phyloP scores from a whole-genome alignment of 2,329 filamentous ascomycete genomes.

The Conoideocrella luteorostrata region DNA sequence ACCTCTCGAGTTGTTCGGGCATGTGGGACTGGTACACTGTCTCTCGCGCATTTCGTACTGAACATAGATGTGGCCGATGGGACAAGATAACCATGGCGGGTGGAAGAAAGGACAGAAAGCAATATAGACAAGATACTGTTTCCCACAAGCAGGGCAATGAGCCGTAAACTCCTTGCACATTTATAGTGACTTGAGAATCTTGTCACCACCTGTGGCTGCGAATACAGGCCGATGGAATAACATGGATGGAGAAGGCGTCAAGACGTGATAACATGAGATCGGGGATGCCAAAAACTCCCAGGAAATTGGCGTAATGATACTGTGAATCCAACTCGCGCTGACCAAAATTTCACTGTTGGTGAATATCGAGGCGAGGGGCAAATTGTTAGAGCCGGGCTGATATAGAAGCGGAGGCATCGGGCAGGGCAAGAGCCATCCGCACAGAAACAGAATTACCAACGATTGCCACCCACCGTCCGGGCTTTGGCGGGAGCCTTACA shows the following conservation, averaged over 20 bases:
- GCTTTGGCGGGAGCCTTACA: constrained; percentile 1
- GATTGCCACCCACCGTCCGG: constrained; percentile 2
- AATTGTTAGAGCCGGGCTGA: background rate
- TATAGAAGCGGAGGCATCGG: constrained; percentile 3
- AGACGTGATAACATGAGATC: constrained; percentile 1
- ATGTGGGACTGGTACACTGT: constrained; percentile 52
- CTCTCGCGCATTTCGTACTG: constrained; percentile 44
- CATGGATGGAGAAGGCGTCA: constrained; percentile 4
- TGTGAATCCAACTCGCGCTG: background rate
- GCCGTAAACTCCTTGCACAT: constrained; percentile 55
- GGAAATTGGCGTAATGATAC: background rate
- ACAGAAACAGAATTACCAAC: constrained; percentile 5
- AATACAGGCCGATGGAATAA: background rate
- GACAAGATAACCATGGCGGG: constrained; percentile 42
- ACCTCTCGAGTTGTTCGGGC: constrained; percentile 51
- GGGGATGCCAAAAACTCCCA: background rate
- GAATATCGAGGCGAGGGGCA: constrained; percentile 2
- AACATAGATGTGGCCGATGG: constrained; percentile 32
- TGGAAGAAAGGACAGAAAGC: constrained; percentile 47
- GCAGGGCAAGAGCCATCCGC: constrained; percentile 2
- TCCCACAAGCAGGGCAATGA: constrained; percentile 54
- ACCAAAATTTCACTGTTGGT: background rate
- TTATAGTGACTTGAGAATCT: constrained; percentile 31
- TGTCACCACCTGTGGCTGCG: constrained; percentile 3
- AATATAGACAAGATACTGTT: constrained; percentile 52